Evolutionary conservation across 768 basidiomycete genomes (phyloP), one percentile per base, ranked within the genome.

Genomic region (Termitomyces sp.): DNA sequence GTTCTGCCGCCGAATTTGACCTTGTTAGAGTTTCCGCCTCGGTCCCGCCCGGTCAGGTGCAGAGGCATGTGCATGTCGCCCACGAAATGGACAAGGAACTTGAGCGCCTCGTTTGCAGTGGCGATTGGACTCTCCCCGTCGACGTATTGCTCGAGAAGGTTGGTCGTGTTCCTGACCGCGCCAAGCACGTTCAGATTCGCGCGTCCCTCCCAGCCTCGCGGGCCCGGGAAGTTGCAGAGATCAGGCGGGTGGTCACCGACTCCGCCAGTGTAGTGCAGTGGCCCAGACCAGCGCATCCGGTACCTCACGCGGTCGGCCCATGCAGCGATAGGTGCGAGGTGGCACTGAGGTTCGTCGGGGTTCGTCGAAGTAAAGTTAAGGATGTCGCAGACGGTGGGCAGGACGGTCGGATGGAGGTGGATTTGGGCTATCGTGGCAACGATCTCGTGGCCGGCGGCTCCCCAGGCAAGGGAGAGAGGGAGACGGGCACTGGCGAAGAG

Each of bases 31-130:
- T 98, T 98, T 1, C 95, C 96, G 5, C 96, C 96, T 31, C 90
- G 79, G 62, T 94, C 85, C 17, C 94, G 77, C 2, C 91, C 91
- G 0, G 89, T 89, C 38, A 99, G 79, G 69, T 99, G 96, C 53
- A 99, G 74, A 5, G 96, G 96, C 80, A 89, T 86, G 64, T 97
- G 96, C 78, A 96, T 77, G 68, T 98, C 96, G 0, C 96, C 94
- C 11, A 97, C 54, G 63, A 93, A 98, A 70, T 99, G 97, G 31
- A 95, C 81, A 33, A 99, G 75, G 75, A 97, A 99, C 69, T 91
- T 89, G 63, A 98, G 76, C 2, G 96, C 91, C 63, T 93, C 89
- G 64, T 87, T 84, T 2, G 85, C 85, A 11, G 67, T 70, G 5
- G 59, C 69, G 15, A 72, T 68, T 15, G 57, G 38, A 11, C 50